phyloP scores from a whole-genome alignment of 2,329 filamentous ascomycete species.

The Cryphonectria nitschkei region DNA sequence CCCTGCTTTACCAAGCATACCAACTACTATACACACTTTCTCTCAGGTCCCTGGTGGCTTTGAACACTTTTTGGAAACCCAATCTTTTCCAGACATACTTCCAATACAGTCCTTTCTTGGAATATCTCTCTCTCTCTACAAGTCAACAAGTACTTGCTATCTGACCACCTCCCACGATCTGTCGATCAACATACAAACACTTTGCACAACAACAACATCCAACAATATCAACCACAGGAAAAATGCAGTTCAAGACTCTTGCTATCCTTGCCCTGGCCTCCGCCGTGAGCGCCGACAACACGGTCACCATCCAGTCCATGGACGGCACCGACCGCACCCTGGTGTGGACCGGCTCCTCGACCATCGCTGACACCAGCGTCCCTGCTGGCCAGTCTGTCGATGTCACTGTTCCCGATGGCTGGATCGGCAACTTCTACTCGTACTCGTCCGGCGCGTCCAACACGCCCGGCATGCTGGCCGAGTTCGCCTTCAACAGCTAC shows the following conservation, averaged over 20 bases:
- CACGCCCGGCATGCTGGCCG: slow-evolving; percentile 44
- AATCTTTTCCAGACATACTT: slow-evolving; percentile 2
- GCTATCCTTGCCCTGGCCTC: slow-evolving; percentile 46
- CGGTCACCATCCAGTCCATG: slow-evolving; percentile 62
- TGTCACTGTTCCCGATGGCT: slow-evolving; percentile 33
- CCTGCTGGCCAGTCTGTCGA: slow-evolving; percentile 43
- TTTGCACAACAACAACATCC: background rate
- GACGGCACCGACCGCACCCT: slow-evolving; percentile 55
- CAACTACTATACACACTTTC: slow-evolving; percentile 3
- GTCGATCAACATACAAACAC: slow-evolving; percentile 7
- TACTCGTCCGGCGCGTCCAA: slow-evolving; percentile 38
- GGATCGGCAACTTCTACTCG: slow-evolving; percentile 42
- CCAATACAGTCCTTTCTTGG: slow-evolving; percentile 17
- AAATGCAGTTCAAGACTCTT: slow-evolving; percentile 58
- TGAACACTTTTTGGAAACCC: slow-evolving; percentile 5
- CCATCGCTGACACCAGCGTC: slow-evolving; percentile 47
- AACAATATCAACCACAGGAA: slow-evolving; percentile 39
- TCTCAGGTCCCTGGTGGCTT: slow-evolving; percentile 28
- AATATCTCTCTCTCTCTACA: slow-evolving; percentile 1
- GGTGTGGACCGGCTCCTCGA: slow-evolving; percentile 52
- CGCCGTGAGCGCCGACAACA: slow-evolving; percentile 49
- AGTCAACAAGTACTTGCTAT: slow-evolving; percentile 14
- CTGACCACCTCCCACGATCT: slow-evolving; percentile 1
- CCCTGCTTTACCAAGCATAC: slow-evolving; percentile 23
- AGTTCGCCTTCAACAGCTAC: slow-evolving; percentile 42